A percentile compares a stretch with the other conserved stretches of the same genome.
Evolutionary conservation across 371 early-diverging fungal genomes (phyloP).

Genomic region (Zancudomyces culisetae): DNA sequence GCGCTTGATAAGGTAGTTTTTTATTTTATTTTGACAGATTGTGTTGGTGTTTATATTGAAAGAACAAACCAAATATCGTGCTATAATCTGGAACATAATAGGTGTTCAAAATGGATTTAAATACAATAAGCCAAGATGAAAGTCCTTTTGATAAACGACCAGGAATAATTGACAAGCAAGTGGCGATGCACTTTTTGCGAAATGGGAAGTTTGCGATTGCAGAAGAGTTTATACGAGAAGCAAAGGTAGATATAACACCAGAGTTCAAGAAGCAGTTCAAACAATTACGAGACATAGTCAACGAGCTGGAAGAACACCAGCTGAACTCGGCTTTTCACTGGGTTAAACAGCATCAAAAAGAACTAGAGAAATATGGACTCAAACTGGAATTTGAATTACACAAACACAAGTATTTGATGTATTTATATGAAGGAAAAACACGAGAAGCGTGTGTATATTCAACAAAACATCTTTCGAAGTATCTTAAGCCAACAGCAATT

Average conservation of each 20-base stretch:
- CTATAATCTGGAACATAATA: too few relatives aligned
- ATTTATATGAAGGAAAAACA: slow-evolving; percentile 25
- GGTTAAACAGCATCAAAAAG: slow-evolving; percentile 39
- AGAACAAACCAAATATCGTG: too few relatives aligned
- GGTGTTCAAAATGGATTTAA: slow-evolving; percentile 42
- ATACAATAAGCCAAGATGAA: too few relatives aligned
- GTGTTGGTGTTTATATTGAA: too few relatives aligned
- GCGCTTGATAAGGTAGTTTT: slow-evolving; percentile 46
- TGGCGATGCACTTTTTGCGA: slow-evolving; percentile 65
- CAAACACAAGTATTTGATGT: slow-evolving; percentile 50
- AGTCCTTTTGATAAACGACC: too few relatives aligned
- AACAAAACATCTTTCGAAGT: slow-evolving; percentile 40
- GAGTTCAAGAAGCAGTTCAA: slow-evolving; percentile 29
- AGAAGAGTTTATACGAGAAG: slow-evolving; percentile 28
- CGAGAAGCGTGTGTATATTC: slow-evolving; percentile 60
- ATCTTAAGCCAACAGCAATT: not conserved
- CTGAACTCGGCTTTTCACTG: slow-evolving; percentile 46
- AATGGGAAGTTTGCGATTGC: slow-evolving; percentile 66
- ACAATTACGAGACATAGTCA: slow-evolving; percentile 37
- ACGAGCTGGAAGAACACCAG: slow-evolving; percentile 22
- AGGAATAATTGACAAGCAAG: slow-evolving; percentile 31
- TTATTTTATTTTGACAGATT: not conserved
- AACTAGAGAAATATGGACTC: slow-evolving; percentile 36
- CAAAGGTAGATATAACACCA: slow-evolving; percentile 19
- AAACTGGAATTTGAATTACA: slow-evolving; percentile 69